These are phyloP conservation scores for Puya raimondii DNA, from an alignment of 176 grass and related monocot species.

Conservation along the genomic window DNA sequence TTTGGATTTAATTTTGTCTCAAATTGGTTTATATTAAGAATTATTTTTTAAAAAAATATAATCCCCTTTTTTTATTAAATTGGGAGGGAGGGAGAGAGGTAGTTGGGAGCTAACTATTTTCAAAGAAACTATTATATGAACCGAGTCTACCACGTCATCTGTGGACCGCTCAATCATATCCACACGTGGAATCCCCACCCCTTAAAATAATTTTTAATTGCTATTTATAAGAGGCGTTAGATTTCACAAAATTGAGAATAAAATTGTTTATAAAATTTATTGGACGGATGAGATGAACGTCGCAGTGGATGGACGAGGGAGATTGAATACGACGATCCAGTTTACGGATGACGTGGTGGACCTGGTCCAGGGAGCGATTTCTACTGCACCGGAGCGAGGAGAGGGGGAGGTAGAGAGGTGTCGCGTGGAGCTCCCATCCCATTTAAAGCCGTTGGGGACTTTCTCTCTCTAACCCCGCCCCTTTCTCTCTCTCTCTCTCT, in stretches of 20 bases:
- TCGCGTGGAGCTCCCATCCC: background rate
- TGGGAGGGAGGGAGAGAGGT: background rate
- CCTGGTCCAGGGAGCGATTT: background rate
- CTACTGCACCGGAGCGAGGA: background rate
- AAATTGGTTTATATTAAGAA: background rate
- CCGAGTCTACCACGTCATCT: too few species aligned
- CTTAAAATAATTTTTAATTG: background rate
- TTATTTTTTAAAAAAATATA: background rate
- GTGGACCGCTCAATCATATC: too few species aligned
- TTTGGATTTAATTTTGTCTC: too few species aligned
- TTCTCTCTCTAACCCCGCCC: background rate
- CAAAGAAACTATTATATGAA: too few species aligned
- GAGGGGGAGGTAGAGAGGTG: background rate
- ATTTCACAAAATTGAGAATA: too few species aligned
- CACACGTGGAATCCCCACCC: background rate
- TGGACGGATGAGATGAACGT: too few species aligned
- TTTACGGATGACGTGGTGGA: too few species aligned
- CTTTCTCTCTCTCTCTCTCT: background rate
- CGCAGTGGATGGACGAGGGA: too few species aligned
- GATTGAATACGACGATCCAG: too few species aligned
- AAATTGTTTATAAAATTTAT: too few species aligned
- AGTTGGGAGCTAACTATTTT: background rate
- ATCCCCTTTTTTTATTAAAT: too few species aligned
- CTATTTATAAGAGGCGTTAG: too few species aligned
- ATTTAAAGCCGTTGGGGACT: background rate